Conservation (phyloP, 2,329 filamentous ascomycete species). For the Graphilbum fragrans region DNA sequence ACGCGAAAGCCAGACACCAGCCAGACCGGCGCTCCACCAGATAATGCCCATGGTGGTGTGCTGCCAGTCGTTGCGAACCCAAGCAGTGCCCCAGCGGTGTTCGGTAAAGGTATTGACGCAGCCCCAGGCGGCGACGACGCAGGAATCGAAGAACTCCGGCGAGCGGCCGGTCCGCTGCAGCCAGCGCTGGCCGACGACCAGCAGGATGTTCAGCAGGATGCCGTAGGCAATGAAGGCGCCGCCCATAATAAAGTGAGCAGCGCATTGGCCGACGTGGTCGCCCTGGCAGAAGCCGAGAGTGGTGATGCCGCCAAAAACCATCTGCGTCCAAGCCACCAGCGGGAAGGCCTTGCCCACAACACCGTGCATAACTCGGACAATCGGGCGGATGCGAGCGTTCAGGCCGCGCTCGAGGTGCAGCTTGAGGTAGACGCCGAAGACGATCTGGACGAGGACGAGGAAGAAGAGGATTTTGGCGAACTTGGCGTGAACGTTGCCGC, state of each 20-base stretch:
- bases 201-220: constrained; percentile 71
- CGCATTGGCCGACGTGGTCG: constrained; percentile 84
- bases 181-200: constrained; percentile 84
- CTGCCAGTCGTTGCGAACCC: constrained; percentile 91
- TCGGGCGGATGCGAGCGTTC: constrained; percentile 57
- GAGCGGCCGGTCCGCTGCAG: constrained; percentile 69
- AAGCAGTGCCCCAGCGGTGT: constrained; percentile 80
- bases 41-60: constrained; percentile 99
- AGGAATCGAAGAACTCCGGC: constrained; percentile 93
- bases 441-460: constrained; percentile 62
- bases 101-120: constrained; percentile 98
- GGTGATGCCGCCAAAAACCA: constrained; percentile 92
- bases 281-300: constrained; percentile 83
- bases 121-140: constrained; percentile 87
- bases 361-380: constrained; percentile 63
- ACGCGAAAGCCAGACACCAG: constrained; percentile 84
- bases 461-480: constrained; percentile 77
- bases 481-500: constrained; percentile 61
- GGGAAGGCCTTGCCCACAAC: constrained; percentile 81
- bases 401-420: constrained; percentile 80
- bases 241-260: constrained; percentile 98
- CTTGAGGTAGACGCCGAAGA: constrained; percentile 75
- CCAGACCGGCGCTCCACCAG: constrained; percentile 90
- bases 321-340: constrained; percentile 78
- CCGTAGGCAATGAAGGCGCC: constrained; percentile 92